Base-by-base conservation (phyloP, 2,329 filamentous ascomycete genomes). In the Fusarium acutatum region DNA sequence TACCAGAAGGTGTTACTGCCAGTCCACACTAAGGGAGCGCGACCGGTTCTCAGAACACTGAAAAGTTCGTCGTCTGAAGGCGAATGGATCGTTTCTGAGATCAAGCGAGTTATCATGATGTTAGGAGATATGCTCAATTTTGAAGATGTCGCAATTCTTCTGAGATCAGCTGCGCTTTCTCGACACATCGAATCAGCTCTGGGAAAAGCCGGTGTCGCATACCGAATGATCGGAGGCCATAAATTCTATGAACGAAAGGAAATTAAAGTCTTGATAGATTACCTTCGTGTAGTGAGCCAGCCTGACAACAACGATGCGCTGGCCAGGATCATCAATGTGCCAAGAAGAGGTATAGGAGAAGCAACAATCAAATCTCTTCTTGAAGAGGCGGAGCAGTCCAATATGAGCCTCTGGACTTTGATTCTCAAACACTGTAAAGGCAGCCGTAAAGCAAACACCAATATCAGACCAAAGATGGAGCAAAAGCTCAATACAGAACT, bases 201-300 rank as follows among this genome's bases (percentile, higher is more conserved):
- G 44, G 94, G 93, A 20, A 94, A 92, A 77, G 90, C 90, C 17
- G 94, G 95, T 3, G 90, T 98, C 44, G 88, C 95, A 1, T 99
- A 98, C 82, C 91, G 91, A 56, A 98, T 98, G 95, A 92, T 98
- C 58, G 96, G 90, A 41, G 96, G 96, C 5, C 90, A 91, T 71
- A 93, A 94, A 66, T 99, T 99, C 80, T 98, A 97, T 78, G 96
- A 99, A 75, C 91, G 96, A 58, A 88, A 90, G 7, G 96, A 99
- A 80, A 92, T 98, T 79, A 97, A 96, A 81, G 87, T 94, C 12
- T 81, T 98, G 2, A 83, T 98, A 8, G 95, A 98, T 80, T 98
- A 99, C 80, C 86, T 98, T 20, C 90, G 95, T 37, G 92, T 97
- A 7, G 90, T 98, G 37, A 90, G 94, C 77, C 93, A 97, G 71